Conservation (phyloP, 2,329 filamentous ascomycete species). For the Cordyceps cateniannulata region DNA sequence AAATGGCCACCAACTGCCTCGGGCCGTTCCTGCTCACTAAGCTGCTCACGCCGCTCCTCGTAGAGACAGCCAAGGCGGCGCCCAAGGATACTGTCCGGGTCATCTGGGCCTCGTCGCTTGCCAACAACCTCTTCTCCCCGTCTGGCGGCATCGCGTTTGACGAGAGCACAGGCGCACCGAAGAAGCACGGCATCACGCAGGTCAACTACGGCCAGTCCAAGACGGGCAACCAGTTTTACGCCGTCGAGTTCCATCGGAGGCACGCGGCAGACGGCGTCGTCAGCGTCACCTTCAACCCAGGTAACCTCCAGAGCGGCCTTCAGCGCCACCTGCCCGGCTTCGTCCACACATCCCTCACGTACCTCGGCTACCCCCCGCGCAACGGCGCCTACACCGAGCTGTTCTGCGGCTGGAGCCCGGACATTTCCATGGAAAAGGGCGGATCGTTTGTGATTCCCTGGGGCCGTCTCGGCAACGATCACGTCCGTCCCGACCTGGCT, state of each 20-base stretch:
- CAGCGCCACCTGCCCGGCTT: conserved; percentile 18
- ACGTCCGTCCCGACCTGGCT: conserved; percentile 21
- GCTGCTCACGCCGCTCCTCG: conserved; percentile 25
- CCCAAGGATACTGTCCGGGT: conserved; percentile 19
- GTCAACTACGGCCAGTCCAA: conserved; percentile 20
- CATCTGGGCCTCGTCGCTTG: conserved; percentile 19
- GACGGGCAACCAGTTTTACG: conserved; percentile 18
- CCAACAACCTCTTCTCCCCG: conserved; percentile 15
- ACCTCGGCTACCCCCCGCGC: conserved; percentile 9
- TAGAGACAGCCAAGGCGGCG: conserved; percentile 21
- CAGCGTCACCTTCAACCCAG: conserved; percentile 25
- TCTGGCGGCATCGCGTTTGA: not conserved
- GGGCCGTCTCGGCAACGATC: conserved; percentile 22
- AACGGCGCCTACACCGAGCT: conserved; percentile 13
- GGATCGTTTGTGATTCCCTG: conserved; percentile 14
- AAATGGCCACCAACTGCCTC: conserved; percentile 31
- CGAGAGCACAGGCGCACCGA: not conserved
- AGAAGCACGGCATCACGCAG: conserved; percentile 13
- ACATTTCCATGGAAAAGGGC: conserved; percentile 28
- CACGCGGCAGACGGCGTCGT: conserved; percentile 18
- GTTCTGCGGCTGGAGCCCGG: conserved; percentile 18
- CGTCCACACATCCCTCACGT: conserved; percentile 11
- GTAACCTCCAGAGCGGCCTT: conserved; percentile 26
- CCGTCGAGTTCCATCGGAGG: conserved; percentile 20
- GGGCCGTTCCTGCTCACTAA: conserved; percentile 30